phyloP scores from a whole-genome alignment of 192 early-diverging fungal genomes.

The Coemansia aciculifera region DNA sequence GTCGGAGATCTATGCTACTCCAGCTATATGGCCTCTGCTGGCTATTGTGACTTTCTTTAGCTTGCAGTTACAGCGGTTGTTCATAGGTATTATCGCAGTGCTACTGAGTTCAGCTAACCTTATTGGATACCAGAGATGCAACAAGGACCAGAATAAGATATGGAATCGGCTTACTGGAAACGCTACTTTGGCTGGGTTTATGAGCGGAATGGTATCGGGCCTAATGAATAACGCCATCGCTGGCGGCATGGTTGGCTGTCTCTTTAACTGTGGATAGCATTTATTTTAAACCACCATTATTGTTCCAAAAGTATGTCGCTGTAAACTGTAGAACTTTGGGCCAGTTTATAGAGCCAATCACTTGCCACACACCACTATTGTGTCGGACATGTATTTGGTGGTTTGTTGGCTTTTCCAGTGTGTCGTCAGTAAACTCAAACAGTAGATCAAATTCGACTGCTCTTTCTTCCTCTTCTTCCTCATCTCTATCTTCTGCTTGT shows the following conservation, averaged over 20 bases:
- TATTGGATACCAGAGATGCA: conserved; percentile 93
- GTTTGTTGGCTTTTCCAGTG: background rate
- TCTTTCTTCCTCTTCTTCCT: background rate
- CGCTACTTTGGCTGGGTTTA: conserved; percentile 16
- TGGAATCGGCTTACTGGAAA: conserved; percentile 67
- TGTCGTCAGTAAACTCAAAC: conserved; percentile 7
- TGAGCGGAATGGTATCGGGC: conserved; percentile 57
- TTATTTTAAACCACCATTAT: too few relatives aligned
- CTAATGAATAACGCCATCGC: conserved; percentile 47
- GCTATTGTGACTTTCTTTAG: conserved; percentile 71
- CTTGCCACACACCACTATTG: background rate
- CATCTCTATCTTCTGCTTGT: background rate
- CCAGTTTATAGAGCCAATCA: conserved; percentile 16
- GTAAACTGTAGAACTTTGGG: conserved; percentile 23
- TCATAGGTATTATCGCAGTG: conserved; percentile 85
- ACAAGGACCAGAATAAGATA: conserved; percentile 83
- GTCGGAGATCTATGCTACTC: conserved; percentile 84
- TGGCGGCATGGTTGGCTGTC: conserved; percentile 27
- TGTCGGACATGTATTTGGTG: background rate
- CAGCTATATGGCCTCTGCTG: conserved; percentile 76
- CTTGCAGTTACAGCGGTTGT: conserved; percentile 78
- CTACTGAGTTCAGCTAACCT: conserved; percentile 88
- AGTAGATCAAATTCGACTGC: conserved; percentile 5
- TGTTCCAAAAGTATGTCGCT: conserved; percentile 28
- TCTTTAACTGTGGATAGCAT: too few relatives aligned